These are phyloP conservation scores for Paecilomyces niveus DNA, from an alignment of 2,329 filamentous ascomycete genomes.

Conservation along the genomic window DNA sequence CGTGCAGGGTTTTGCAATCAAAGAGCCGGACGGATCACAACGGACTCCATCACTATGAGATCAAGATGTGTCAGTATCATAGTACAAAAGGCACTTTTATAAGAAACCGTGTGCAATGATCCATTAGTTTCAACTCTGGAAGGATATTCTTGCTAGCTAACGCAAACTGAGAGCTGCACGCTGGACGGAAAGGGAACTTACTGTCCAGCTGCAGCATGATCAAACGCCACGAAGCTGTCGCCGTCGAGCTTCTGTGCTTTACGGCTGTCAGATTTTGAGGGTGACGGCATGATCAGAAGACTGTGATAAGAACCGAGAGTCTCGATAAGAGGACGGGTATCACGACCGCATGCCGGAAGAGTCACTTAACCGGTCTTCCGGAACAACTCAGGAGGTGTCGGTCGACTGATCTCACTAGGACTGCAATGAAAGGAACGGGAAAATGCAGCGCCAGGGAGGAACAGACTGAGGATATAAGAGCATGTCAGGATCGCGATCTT, in stretches of 20 bases:
- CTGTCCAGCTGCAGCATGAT: conserved; percentile 43
- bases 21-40: conserved; percentile 70
- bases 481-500: neutral
- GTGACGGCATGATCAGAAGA: conserved; percentile 21
- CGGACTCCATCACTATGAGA: conserved; percentile 73
- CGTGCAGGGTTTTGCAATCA: conserved; percentile 94
- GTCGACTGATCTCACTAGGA: neutral
- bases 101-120: conserved; percentile 1
- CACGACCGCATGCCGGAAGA: neutral
- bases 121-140: neutral
- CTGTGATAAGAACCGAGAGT: conserved; percentile 1
- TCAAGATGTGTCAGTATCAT: neutral
- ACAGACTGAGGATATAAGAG: neutral
- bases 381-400: neutral
- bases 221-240: conserved; percentile 37
- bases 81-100: neutral
- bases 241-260: conserved; percentile 29
- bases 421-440: neutral
- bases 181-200: conserved; percentile 25
- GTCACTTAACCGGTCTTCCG: neutral
- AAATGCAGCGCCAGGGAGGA: neutral
- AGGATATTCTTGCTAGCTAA: neutral
- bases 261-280: conserved; percentile 23
- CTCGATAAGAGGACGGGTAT: neutral
- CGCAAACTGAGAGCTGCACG: conserved; percentile 5